Conservation (phyloP, 2,329 filamentous ascomycete species). For the Calonectria pseudoreteaudii region DNA sequence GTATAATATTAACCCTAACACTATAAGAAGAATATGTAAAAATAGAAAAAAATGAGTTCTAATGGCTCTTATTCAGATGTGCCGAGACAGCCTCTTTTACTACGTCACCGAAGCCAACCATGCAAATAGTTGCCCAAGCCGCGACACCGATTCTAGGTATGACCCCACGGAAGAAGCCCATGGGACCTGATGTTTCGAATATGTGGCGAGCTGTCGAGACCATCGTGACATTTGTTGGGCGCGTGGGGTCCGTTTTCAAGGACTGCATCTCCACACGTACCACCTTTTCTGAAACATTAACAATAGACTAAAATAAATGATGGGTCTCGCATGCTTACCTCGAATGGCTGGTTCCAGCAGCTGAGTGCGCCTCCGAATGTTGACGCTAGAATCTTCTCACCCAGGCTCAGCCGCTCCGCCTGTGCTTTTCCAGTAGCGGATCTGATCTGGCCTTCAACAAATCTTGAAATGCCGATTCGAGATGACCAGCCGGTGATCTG, state of each 20-base stretch:
- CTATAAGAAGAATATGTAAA: neutral
- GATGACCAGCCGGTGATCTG: constrained; percentile 25
- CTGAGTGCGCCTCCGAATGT: constrained; percentile 20
- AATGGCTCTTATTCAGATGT: neutral
- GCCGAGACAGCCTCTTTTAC: constrained; percentile 7
- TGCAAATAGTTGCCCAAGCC: constrained; percentile 22
- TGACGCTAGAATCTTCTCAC: constrained; percentile 19
- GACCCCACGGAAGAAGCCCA: constrained; percentile 23
- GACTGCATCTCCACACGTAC: constrained; percentile 28
- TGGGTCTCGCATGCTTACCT: neutral
- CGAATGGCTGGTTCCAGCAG: constrained; percentile 27
- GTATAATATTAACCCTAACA: neutral
- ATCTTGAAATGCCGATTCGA: constrained; percentile 23
- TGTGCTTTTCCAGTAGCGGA: neutral
- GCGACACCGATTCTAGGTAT: constrained; percentile 23
- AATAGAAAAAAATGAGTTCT: neutral
- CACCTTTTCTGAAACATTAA: constrained; percentile 4
- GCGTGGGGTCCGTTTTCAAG: constrained; percentile 15
- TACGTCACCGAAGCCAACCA: constrained; percentile 21
- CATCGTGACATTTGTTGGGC: constrained; percentile 17
- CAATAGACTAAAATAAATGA: neutral
- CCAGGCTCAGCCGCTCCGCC: constrained; percentile 1
- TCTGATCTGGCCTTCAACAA: constrained; percentile 14
- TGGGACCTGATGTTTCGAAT: neutral
- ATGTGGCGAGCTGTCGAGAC: constrained; percentile 15